These are phyloP conservation scores for Macrolepiota fuliginosa DNA, from an alignment of 768 basidiomycete species.

Conservation along the genomic window DNA sequence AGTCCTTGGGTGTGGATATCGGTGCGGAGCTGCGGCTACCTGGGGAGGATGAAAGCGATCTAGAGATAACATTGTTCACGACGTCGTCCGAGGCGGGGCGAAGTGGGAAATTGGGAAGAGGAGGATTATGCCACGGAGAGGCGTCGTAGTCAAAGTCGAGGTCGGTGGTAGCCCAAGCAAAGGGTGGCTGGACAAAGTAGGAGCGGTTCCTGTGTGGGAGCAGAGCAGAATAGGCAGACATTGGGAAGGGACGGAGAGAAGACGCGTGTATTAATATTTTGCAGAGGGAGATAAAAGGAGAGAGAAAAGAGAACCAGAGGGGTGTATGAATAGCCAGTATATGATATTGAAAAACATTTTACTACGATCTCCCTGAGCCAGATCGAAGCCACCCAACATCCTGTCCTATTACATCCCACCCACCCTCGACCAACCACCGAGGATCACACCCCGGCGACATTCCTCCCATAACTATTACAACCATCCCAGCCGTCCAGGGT, in stretches of 20 bases:
- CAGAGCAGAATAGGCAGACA: not conserved
- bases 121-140: not conserved
- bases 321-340: no score
- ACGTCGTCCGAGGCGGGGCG: not conserved
- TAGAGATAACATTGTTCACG: not conserved
- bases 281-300: no score
- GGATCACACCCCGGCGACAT: constrained; percentile 6
- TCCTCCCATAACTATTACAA: not conserved
- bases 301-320: no score
- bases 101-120: not conserved
- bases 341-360: not conserved
- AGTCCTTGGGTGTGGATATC: not conserved
- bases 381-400: not conserved
- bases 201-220: not conserved
- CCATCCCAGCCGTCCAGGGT: not conserved
- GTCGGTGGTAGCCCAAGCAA: not conserved
- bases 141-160: not conserved
- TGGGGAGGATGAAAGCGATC: constrained; percentile 2
- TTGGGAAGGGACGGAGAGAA: not conserved
- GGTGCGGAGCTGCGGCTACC: not conserved
- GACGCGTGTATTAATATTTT: not conserved
- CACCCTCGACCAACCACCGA: not conserved
- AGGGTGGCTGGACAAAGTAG: not conserved
- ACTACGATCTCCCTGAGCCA: not conserved
- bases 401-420: not conserved